A percentile compares a stretch with the other conserved stretches of the same genome.
These are phyloP conservation scores for Rehmannia glutinosa DNA, from an alignment of 257 asterid species.

Conservation along the genomic window DNA sequence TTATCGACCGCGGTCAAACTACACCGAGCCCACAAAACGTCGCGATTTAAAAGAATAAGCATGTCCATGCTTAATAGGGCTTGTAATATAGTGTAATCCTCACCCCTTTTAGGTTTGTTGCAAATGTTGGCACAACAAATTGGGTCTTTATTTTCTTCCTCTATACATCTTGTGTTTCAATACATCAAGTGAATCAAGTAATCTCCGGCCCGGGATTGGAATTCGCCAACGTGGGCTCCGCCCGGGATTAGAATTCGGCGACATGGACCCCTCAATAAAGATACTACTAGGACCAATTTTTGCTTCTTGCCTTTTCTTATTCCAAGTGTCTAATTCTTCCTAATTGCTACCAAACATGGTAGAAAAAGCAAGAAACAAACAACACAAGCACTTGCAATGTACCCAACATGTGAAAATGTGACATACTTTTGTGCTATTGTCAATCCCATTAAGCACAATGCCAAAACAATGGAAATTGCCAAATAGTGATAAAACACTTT, in stretches of 20 bases:
- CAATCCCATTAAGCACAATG: constrained; percentile 22
- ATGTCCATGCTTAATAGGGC: constrained; percentile 32
- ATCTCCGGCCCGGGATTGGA: neutral
- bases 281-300: too few species aligned
- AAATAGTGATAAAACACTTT: constrained; percentile 25
- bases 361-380: constrained; percentile 29
- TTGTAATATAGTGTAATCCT: constrained; percentile 35
- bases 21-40: constrained; percentile 35
- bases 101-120: constrained; percentile 30
- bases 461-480: constrained; percentile 19
- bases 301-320: constrained; percentile 1
- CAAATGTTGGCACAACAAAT: constrained; percentile 11
- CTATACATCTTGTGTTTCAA: too few species aligned
- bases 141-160: neutral
- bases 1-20: constrained; percentile 35
- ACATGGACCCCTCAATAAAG: too few species aligned
- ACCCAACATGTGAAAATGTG: constrained; percentile 23
- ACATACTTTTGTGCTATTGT: constrained; percentile 29
- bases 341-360: constrained; percentile 24
- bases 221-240: too few species aligned
- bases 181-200: too few species aligned
- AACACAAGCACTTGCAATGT: constrained; percentile 18
- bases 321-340: constrained; percentile 31
- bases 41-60: constrained; percentile 27
- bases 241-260: too few species aligned